Evolutionary conservation across 2,329 filamentous ascomycete species (phyloP), one percentile per base, ranked within the genome.

Genomic region (Bipolaris sorokiniana): DNA sequence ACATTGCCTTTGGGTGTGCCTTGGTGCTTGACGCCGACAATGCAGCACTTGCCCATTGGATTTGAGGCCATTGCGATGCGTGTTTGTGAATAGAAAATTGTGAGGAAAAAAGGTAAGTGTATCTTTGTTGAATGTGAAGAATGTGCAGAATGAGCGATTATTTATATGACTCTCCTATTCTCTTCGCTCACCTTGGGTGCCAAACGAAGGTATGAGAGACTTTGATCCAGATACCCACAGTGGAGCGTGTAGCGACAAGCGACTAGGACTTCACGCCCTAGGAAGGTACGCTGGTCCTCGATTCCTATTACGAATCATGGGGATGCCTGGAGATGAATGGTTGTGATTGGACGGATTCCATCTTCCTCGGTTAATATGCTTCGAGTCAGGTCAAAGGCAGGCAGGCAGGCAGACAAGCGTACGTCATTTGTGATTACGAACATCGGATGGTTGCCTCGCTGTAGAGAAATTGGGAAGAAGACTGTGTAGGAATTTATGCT

Each of bases 21-120:
- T 65, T 83, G 77, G 62, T 85, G 83, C 72, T 80, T 82, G 69
- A 84, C 69, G 76, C 81, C 81, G 53, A 76, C 62, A 59, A 77
- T 71, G 64, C 81, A 83, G 76, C 81, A 83, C 47, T 75, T 65
- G 55, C 71, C 76, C 42, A 81, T 79, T n/a, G 81, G 77, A 64
- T 83, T 76, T 40, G 83, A 84, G 20, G 82, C 76, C 82, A 85
- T 85, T 51, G n/a, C 54, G 36, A 10, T 48, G 13, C 56, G 33
- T 23, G 6, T 41, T 41, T 13, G 7, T 26, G 5, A 13, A 9
- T 16, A 11, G 0, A 13, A 11, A 4, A 44, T 26, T 10, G 2
- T 16, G 15, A 7, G 1, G 4, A 20, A 18, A 28, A 28, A 28
- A 9, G 9, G 9, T 7, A 7, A 23, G 3, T 5, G 23, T 23